Evolutionary conservation across 805 yeast species (phyloP).

Genomic region (Debaryomyces prosopidis): DNA sequence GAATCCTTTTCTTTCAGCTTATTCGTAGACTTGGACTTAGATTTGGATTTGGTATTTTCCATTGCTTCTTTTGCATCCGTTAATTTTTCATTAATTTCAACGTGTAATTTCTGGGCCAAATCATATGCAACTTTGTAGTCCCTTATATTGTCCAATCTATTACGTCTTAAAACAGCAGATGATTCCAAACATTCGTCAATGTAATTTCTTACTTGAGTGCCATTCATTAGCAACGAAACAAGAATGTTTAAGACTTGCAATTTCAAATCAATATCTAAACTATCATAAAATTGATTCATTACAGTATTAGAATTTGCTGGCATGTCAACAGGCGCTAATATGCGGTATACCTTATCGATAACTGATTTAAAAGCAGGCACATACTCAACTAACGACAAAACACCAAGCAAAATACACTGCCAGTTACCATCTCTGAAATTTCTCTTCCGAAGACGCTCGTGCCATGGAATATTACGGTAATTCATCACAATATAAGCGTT

Average conservation of each 20-base stretch:
- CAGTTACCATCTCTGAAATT: constrained; percentile 82
- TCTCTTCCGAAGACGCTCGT: constrained; percentile 71
- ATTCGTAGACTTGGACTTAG: constrained; percentile 9
- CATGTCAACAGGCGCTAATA: constrained; percentile 57
- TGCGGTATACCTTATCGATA: constrained; percentile 50
- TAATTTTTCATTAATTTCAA: constrained; percentile 19
- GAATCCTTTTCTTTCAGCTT: constrained; percentile 2
- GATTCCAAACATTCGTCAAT: constrained; percentile 72
- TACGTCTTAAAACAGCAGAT: constrained; percentile 60
- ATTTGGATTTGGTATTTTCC: not conserved
- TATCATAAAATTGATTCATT: constrained; percentile 53
- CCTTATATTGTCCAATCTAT: constrained; percentile 62
- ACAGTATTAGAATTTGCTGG: constrained; percentile 53
- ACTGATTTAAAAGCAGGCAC: constrained; percentile 53
- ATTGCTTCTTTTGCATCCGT: constrained; percentile 10
- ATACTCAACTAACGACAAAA: constrained; percentile 60
- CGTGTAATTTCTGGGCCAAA: constrained; percentile 39
- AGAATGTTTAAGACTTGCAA: constrained; percentile 60
- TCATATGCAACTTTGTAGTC: constrained; percentile 59
- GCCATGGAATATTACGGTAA: constrained; percentile 69
- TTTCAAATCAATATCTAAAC: constrained; percentile 54
- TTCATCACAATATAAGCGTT: constrained; percentile 53
- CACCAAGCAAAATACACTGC: constrained; percentile 76
- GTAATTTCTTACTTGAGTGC: constrained; percentile 57
- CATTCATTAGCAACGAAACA: constrained; percentile 59